Evolutionary conservation across 176 grass and related monocot species (phyloP).

Genomic region (Pontederia paniculata): DNA sequence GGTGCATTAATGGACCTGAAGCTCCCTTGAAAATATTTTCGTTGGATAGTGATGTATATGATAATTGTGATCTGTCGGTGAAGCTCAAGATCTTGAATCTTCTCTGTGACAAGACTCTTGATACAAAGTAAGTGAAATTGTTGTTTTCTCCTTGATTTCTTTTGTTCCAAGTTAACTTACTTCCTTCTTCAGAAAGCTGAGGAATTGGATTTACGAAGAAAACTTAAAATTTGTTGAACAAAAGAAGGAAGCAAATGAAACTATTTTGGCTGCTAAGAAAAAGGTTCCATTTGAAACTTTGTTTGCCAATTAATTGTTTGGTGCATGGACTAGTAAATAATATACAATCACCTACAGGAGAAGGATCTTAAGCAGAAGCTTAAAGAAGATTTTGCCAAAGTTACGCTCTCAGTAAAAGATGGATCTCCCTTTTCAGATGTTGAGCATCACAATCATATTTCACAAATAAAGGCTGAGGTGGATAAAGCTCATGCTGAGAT

Average conservation of each 20-base stretch:
- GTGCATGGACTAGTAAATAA: constrained; percentile 1
- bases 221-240: constrained; percentile 43
- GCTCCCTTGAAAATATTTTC: constrained; percentile 28
- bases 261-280: constrained; percentile 47
- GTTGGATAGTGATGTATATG: constrained; percentile 56
- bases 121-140: constrained; percentile 42
- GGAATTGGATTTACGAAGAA: constrained; percentile 50
- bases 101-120: constrained; percentile 63
- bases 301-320: not conserved
- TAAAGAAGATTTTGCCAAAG: constrained; percentile 39
- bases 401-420: constrained; percentile 26
- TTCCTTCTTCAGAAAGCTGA: constrained; percentile 47
- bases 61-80: constrained; percentile 37
- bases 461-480: constrained; percentile 50
- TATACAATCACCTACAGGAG: constrained; percentile 37
- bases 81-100: constrained; percentile 76
- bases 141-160: constrained; percentile 6
- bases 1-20: constrained; percentile 38
- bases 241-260: constrained; percentile 39
- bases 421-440: constrained; percentile 21
- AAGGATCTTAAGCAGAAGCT: constrained; percentile 66
- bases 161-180: constrained; percentile 19
- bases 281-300: constrained; percentile 28
- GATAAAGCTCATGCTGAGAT: constrained; percentile 45
- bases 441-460: constrained; percentile 49